Base-by-base conservation (phyloP, 176 grass and related monocot genomes). In the Paspalum notatum region DNA sequence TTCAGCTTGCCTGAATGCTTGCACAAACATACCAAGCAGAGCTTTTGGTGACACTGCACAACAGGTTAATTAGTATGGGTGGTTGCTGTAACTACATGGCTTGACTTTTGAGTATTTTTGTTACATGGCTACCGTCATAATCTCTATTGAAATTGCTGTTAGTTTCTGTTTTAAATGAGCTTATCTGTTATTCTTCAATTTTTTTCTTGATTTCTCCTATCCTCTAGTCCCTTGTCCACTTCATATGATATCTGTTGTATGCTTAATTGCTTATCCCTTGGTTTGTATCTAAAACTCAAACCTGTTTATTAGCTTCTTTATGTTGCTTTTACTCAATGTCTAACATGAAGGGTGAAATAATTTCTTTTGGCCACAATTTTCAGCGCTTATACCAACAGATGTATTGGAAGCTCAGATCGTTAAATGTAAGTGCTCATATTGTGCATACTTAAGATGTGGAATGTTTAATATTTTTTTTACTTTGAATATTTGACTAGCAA, bases 301-400 rank as follows among this genome's bases (percentile, higher is more conserved):
- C 26, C 3, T 51, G 21, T 78, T 82, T 66, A 56, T 24, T 12
- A 43, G 14, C 54, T 21, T 52, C 6, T 74, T 77, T 73, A 79
- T 70, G 4, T 43, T 78, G 78, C 45, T 80, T 21, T 43, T 62
- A 12, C 47, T 38, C 20, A 15, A 26, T 56, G 27, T 57, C 80
- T 75, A 65, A 72, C 38, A 66, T 50, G 18, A 78, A 25, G 27
- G 61, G 82, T 9, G 41, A 56, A 87, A 46, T 38, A 47, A 22
- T 79, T 57, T 39, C 12, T 62, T 70, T 81, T 85, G 61, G 9
- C 74, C 51, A 46, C 44, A 74, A 63, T 90, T 90, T 92, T 88
- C 88, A 98, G 95, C 88, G 79, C 51, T 65, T 98, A 62, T 94
- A 90, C 79, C 92, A 93, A 55, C 88, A 95, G 63, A 91, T 98